Conservation (phyloP, 768 basidiomycete species). For the Mycena indigotica region DNA sequence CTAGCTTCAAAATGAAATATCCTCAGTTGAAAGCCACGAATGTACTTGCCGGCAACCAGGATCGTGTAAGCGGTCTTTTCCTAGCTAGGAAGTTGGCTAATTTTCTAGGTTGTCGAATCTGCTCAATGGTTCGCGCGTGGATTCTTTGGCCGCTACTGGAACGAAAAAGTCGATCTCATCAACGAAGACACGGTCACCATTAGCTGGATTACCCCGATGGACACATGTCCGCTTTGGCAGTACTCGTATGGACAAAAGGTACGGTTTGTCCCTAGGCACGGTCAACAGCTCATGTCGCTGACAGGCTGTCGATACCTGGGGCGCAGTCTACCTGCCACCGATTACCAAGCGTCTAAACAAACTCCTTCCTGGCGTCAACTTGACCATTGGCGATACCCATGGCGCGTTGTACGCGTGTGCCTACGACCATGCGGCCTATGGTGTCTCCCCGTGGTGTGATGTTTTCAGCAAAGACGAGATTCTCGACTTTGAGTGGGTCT, state of each 20-base stretch:
- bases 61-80: conserved; percentile 26
- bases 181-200: conserved; percentile 37
- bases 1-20: conserved; percentile 34
- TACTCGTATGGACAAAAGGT: conserved; percentile 35
- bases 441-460: conserved; percentile 42
- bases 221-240: conserved; percentile 39
- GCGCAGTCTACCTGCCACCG: conserved; percentile 34
- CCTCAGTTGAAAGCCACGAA: conserved; percentile 27
- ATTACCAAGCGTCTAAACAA: conserved; percentile 38
- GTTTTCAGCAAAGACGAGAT: conserved; percentile 39
- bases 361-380: conserved; percentile 34
- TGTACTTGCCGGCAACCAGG: conserved; percentile 35
- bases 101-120: conserved; percentile 36
- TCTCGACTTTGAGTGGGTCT: conserved; percentile 35
- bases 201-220: conserved; percentile 46
- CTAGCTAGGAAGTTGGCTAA: background rate
- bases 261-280: background rate
- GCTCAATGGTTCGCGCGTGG: conserved; percentile 43
- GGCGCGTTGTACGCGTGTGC: conserved; percentile 47
- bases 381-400: conserved; percentile 37
- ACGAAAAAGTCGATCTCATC: conserved; percentile 30
- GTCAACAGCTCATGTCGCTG: background rate
- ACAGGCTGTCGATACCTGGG: conserved; percentile 33
- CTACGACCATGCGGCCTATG: conserved; percentile 40
- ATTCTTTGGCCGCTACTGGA: conserved; percentile 38